A percentile compares a stretch with the other conserved stretches of the same genome.
Conservation (phyloP, 2,329 filamentous ascomycete genomes). For the Fusarium nelsonii region DNA sequence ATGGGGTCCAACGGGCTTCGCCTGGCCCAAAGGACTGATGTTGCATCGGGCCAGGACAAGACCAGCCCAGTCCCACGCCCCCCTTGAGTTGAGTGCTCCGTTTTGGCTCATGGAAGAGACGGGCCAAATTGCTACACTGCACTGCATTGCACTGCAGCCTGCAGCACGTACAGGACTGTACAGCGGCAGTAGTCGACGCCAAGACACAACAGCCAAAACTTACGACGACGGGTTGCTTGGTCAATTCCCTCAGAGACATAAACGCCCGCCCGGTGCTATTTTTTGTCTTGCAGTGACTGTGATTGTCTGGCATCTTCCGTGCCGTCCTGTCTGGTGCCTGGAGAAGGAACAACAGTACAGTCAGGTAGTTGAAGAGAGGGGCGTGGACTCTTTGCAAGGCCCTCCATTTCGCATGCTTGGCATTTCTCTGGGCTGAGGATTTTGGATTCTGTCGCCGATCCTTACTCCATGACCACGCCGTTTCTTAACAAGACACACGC, state of each 20-base stretch:
- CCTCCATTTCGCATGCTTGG: constrained; percentile 28
- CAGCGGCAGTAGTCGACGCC: neutral
- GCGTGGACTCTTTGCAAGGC: neutral
- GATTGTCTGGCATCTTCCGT: constrained; percentile 11
- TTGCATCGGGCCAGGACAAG: constrained; percentile 39
- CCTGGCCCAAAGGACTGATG: constrained; percentile 36
- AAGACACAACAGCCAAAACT: constrained; percentile 13
- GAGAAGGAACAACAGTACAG: neutral
- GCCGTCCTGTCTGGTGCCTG: neutral
- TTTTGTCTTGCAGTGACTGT: neutral
- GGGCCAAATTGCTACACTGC: neutral
- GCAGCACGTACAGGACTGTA: neutral
- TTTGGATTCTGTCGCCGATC: constrained; percentile 29
- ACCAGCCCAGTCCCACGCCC: constrained; percentile 12
- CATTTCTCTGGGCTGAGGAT: constrained; percentile 16
- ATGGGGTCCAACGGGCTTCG: constrained; percentile 38
- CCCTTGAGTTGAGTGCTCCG: constrained; percentile 7
- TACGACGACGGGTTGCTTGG: constrained; percentile 16
- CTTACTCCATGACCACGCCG: constrained; percentile 16
- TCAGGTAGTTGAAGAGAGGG: neutral
- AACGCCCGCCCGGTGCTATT: neutral
- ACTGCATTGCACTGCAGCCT: neutral
- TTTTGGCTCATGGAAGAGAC: neutral
- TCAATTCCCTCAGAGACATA: constrained; percentile 7
- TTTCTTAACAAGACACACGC: neutral